Percentiles rank a stretch among this genome's conserved stretches.
Evolutionary conservation across 2,329 filamentous ascomycete species (phyloP).

Genomic region (Colletotrichum sp.): DNA sequence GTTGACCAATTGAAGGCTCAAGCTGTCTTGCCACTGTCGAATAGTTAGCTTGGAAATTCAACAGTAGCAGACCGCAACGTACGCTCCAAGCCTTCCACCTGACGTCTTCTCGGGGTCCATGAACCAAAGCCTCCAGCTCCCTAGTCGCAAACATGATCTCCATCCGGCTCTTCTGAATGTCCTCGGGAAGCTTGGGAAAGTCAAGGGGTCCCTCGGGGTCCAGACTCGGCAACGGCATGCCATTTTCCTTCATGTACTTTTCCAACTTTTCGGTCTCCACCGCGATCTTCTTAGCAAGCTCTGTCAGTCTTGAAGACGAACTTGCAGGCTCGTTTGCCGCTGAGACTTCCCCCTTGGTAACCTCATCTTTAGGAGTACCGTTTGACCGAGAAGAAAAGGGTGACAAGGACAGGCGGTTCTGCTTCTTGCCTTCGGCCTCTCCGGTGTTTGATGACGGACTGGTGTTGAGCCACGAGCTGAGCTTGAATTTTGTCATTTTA

Average conservation of each 20-base stretch:
- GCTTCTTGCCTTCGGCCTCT: conserved; percentile 35
- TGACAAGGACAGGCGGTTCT: conserved; percentile 37
- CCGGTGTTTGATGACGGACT: conserved; percentile 21
- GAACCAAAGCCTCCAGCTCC: conserved; percentile 51
- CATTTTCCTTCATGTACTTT: conserved; percentile 47
- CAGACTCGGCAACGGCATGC: conserved; percentile 48
- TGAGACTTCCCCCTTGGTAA: neutral
- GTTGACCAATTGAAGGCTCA: conserved; percentile 57
- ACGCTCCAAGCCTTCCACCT: conserved; percentile 60
- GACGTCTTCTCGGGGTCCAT: conserved; percentile 55
- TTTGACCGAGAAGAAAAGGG: conserved; percentile 24
- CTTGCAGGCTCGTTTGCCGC: neutral
- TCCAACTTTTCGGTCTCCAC: conserved; percentile 56
- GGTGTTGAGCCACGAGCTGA: conserved; percentile 39
- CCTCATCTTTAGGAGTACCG: neutral
- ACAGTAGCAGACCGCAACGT: conserved; percentile 26
- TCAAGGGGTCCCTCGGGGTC: conserved; percentile 47
- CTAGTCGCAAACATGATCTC: conserved; percentile 54
- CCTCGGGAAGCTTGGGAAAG: conserved; percentile 52
- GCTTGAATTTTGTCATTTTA: conserved; percentile 36
- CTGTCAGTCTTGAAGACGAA: conserved; percentile 41
- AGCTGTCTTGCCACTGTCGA: conserved; percentile 51
- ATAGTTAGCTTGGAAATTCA: conserved; percentile 6
- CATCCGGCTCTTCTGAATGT: conserved; percentile 49
- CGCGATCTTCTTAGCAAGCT: conserved; percentile 53